Percentiles rank a stretch among this genome's conserved stretches.
Conservation (phyloP, 192 early-diverging fungal species). For the Mortierella alpina region DNA sequence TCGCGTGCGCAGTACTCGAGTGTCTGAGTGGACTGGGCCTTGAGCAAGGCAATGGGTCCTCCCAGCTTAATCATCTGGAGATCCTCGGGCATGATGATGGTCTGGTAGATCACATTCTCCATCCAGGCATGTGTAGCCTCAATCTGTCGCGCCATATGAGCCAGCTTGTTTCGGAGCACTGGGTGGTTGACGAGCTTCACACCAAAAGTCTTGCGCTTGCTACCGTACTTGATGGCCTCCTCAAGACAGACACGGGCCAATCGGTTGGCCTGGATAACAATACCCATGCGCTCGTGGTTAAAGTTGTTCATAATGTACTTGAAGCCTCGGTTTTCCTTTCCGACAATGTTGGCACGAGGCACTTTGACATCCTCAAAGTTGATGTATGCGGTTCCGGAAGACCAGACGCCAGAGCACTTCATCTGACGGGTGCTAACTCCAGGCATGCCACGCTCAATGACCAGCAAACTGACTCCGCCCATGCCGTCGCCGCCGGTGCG, state of each 20-base stretch:
- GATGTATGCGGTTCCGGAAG: slow-evolving; percentile 82
- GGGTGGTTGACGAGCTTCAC: slow-evolving; percentile 88
- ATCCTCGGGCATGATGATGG: slow-evolving; percentile 70
- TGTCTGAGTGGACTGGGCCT: slow-evolving; percentile 87
- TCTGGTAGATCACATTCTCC: slow-evolving; percentile 82
- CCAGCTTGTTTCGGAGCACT: slow-evolving; percentile 83
- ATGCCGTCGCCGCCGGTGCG: slow-evolving; percentile 84
- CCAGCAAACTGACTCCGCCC: slow-evolving; percentile 79
- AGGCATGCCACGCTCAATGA: slow-evolving; percentile 79
- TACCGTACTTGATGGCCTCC: slow-evolving; percentile 83
- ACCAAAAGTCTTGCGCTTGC: slow-evolving; percentile 89
- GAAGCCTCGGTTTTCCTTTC: slow-evolving; percentile 88
- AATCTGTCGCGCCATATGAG: slow-evolving; percentile 85
- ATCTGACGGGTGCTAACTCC: slow-evolving; percentile 86
- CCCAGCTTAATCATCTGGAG: slow-evolving; percentile 81
- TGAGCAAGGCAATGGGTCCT: slow-evolving; percentile 87
- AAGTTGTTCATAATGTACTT: slow-evolving; percentile 85
- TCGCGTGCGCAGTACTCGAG: slow-evolving; percentile 91
- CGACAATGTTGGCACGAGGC: slow-evolving; percentile 85
- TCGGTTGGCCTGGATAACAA: slow-evolving; percentile 85
- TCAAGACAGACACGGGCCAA: slow-evolving; percentile 90
- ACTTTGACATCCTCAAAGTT: slow-evolving; percentile 91
- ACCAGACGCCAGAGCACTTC: slow-evolving; percentile 86
- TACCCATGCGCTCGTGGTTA: slow-evolving; percentile 86
- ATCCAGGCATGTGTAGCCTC: slow-evolving; percentile 90